Conservation (phyloP, 2,329 filamentous ascomycete genomes). For the Chalaropsis thielavioides region DNA sequence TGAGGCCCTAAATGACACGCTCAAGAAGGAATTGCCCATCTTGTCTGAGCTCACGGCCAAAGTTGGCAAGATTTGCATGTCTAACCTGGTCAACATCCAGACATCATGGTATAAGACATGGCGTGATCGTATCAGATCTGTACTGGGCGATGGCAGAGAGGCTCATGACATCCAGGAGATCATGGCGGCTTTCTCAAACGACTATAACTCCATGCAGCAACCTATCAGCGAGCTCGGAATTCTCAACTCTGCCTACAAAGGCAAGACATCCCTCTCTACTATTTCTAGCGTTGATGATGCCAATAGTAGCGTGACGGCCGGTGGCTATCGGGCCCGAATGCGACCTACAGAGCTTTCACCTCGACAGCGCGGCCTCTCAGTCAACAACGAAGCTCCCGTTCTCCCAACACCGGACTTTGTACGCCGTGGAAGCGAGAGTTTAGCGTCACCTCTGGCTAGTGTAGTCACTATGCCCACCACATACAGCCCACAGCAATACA, state of each 20-base stretch:
- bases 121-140: slow-evolving; percentile 65
- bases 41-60: slow-evolving; percentile 70
- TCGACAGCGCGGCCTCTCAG: slow-evolving; percentile 44
- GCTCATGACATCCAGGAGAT: slow-evolving; percentile 59
- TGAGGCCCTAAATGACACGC: slow-evolving; percentile 74
- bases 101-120: slow-evolving; percentile 69
- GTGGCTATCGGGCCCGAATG: slow-evolving; percentile 33
- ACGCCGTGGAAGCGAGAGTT: slow-evolving; percentile 51
- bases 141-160: slow-evolving; percentile 49
- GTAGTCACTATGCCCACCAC: slow-evolving; percentile 21
- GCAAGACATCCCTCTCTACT: slow-evolving; percentile 42
- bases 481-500: slow-evolving; percentile 40
- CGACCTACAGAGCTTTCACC: slow-evolving; percentile 35
- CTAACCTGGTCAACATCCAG: slow-evolving; percentile 74
- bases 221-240: slow-evolving; percentile 58
- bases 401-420: slow-evolving; percentile 51
- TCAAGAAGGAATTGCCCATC: slow-evolving; percentile 82
- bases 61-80: slow-evolving; percentile 68
- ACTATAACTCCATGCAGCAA: slow-evolving; percentile 63
- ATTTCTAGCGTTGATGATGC: slow-evolving; percentile 40
- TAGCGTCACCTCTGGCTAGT: slow-evolving; percentile 43
- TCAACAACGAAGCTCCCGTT: slow-evolving; percentile 49
- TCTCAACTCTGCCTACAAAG: slow-evolving; percentile 57
- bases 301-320: slow-evolving; percentile 2
- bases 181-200: slow-evolving; percentile 59